Conservation (phyloP, 805 yeast species). For the Jamesozyma rosinii region DNA sequence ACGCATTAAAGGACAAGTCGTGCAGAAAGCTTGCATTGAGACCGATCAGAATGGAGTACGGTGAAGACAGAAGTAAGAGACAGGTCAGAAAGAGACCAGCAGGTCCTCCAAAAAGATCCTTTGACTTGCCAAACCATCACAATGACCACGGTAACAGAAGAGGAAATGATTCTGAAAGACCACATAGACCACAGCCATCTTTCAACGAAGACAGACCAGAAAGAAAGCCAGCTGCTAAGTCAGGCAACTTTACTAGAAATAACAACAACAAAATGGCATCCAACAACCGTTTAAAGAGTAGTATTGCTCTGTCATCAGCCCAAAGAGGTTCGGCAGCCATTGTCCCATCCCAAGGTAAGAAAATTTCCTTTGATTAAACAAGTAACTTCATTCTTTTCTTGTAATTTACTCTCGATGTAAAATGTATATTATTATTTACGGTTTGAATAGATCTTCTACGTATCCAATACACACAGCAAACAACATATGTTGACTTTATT, state of each 20-base stretch:
- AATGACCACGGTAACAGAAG: slow-evolving; percentile 1
- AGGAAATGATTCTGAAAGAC: background rate
- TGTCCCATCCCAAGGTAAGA: slow-evolving; percentile 85
- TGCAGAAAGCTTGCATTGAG: slow-evolving; percentile 63
- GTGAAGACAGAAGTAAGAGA: slow-evolving; percentile 87
- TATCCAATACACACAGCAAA: too few species aligned
- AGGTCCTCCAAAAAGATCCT: slow-evolving; percentile 19
- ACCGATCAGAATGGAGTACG: slow-evolving; percentile 77
- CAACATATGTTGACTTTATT: background rate
- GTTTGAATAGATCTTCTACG: background rate
- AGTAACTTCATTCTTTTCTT: background rate
- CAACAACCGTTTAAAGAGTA: slow-evolving; percentile 54
- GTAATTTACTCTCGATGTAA: background rate
- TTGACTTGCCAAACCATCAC: slow-evolving; percentile 15
- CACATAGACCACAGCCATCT: background rate
- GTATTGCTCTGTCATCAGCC: slow-evolving; percentile 80
- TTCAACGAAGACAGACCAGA: slow-evolving; percentile 5
- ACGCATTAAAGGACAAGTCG: slow-evolving; percentile 64
- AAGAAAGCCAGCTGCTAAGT: slow-evolving; percentile 20
- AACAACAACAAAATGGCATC: slow-evolving; percentile 23
- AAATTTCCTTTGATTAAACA: slow-evolving; percentile 52
- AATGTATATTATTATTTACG: background rate
- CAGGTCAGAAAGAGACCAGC: slow-evolving; percentile 35
- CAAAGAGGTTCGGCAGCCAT: slow-evolving; percentile 85
- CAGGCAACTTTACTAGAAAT: slow-evolving; percentile 15